Conservation (phyloP, 2,329 filamentous ascomycete species). For the Thelonectria blattea region DNA sequence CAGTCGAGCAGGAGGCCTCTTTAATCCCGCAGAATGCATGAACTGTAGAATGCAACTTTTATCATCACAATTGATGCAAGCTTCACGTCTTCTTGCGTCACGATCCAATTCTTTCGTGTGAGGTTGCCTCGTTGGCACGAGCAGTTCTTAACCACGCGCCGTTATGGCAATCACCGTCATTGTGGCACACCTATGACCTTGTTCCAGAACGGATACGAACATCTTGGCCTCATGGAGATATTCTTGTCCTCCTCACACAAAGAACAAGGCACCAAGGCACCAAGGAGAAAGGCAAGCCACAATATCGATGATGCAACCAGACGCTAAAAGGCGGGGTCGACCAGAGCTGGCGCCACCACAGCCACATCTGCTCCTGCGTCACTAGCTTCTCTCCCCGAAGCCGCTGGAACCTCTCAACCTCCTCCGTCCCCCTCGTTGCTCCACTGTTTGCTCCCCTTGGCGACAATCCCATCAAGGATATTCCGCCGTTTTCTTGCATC, state of each 20-base stretch:
- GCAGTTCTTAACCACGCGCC: neutral
- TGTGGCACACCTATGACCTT: conserved; percentile 28
- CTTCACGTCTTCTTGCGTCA: no score
- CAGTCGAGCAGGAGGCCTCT: no score
- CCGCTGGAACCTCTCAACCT: conserved; percentile 20
- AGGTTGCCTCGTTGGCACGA: neutral
- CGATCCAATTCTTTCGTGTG: no score
- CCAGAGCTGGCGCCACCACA: conserved; percentile 37
- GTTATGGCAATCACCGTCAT: conserved; percentile 24
- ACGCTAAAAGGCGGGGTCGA: conserved; percentile 19
- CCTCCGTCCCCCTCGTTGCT: conserved; percentile 25
- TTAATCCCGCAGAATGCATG: no score
- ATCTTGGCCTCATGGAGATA: neutral
- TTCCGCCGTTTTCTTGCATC: conserved; percentile 18
- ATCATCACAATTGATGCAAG: no score
- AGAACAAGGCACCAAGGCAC: neutral
- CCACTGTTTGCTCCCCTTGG: conserved; percentile 32
- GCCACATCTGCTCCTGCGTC: conserved; percentile 19
- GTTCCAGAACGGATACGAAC: conserved; percentile 24
- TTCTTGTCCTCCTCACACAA: neutral
- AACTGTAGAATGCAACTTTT: no score
- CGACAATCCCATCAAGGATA: conserved; percentile 14
- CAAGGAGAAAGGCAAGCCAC: conserved; percentile 15
- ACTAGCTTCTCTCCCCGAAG: conserved; percentile 13
- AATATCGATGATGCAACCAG: conserved; percentile 26